Percentiles rank a stretch among this genome's conserved stretches.
Evolutionary conservation across 139 green algal genomes (phyloP).

Genomic region (Tetradesmus obliquus): DNA sequence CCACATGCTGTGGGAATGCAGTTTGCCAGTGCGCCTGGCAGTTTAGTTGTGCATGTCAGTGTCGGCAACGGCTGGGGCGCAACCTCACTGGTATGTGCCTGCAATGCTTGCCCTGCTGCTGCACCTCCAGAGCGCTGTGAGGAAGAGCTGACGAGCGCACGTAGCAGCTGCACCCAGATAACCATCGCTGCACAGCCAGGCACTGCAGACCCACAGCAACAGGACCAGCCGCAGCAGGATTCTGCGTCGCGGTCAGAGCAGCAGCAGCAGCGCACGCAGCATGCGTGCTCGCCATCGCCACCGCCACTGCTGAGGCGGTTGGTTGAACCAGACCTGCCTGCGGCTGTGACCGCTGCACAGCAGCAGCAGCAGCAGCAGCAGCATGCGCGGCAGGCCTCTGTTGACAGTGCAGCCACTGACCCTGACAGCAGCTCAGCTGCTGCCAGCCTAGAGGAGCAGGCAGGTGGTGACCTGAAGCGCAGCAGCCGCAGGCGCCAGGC

Average conservation of each 20-base stretch:
- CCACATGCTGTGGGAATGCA: too few relatives aligned
- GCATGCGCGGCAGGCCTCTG: background rate
- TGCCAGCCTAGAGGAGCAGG: background rate
- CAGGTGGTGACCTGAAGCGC: background rate
- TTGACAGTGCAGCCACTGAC: background rate
- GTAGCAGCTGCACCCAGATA: constrained; percentile 25
- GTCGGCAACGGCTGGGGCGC: too few relatives aligned
- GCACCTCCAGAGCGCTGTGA: background rate
- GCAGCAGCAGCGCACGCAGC: background rate
- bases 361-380: background rate
- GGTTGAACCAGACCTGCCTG: background rate
- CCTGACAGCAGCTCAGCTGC: background rate
- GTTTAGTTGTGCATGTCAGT: too few relatives aligned
- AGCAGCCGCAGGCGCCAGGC: constrained; percentile 34
- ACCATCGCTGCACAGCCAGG: background rate
- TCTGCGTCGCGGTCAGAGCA: background rate
- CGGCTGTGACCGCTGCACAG: background rate
- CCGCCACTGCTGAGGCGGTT: background rate
- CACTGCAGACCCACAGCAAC: background rate
- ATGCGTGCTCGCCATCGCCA: background rate
- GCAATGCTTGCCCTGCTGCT: background rate
- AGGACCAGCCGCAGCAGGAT: constrained; percentile 14
- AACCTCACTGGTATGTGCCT: too few relatives aligned
- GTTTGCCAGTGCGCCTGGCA: too few relatives aligned
- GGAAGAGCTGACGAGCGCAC: background rate